phyloP scores from a whole-genome alignment of 1,284 basidiomycete genomes.

The Boletus sp. region DNA sequence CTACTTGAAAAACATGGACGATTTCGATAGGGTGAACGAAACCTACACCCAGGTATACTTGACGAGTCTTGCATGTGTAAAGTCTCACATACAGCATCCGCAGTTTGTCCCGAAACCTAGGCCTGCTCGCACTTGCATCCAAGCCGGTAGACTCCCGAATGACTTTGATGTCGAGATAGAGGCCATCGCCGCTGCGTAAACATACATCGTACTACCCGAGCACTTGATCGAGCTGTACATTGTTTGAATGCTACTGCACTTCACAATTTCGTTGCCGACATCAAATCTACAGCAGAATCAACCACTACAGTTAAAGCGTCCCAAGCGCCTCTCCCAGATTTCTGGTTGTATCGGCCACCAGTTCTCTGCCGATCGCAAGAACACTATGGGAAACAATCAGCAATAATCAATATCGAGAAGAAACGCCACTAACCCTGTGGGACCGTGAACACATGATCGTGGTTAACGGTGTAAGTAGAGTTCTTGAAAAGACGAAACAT shows the following conservation, averaged over 20 bases:
- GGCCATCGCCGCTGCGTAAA: constrained; percentile 51
- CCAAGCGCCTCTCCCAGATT: constrained; percentile 37
- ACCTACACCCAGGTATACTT: constrained; percentile 47
- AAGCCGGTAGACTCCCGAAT: constrained; percentile 70
- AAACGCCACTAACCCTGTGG: constrained; percentile 24
- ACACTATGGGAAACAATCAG: constrained; percentile 28
- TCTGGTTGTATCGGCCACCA: constrained; percentile 40
- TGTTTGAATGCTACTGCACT: neutral
- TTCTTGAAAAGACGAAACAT: neutral
- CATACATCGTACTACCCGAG: neutral
- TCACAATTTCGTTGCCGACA: neutral
- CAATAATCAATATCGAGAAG: neutral
- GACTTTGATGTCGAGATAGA: constrained; percentile 81
- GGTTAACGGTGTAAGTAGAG: constrained; percentile 19
- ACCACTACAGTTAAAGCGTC: constrained; percentile 5
- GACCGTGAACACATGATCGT: neutral
- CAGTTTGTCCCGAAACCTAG: constrained; percentile 57
- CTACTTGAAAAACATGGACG: constrained; percentile 55
- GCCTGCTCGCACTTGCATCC: constrained; percentile 76
- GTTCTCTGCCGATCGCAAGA: constrained; percentile 36
- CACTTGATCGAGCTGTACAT: neutral
- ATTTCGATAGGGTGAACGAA: constrained; percentile 54
- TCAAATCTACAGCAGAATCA: neutral
- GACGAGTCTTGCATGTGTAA: neutral
- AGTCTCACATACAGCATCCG: constrained; percentile 1